These are phyloP conservation scores for Castanopsis chinensis DNA, from an alignment of 306 rosid genomes.

Conservation along the genomic window DNA sequence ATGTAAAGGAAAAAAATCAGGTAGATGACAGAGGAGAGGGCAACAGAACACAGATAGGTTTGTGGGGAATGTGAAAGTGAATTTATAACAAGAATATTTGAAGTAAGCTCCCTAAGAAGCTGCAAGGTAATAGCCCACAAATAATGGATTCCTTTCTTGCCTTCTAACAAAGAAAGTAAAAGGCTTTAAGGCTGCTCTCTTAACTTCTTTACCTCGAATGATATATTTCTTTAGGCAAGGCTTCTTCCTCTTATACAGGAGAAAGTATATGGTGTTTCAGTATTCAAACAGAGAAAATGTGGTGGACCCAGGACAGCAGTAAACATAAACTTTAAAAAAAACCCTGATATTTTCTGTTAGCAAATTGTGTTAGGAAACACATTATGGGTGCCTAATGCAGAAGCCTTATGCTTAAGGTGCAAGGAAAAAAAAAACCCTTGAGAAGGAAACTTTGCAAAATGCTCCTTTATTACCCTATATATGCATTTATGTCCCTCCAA, in stretches of 20 bases:
- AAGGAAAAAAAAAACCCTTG: not conserved
- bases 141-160: slow-evolving; percentile 57
- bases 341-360: not conserved
- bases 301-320: slow-evolving; percentile 34
- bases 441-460: not conserved
- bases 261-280: not conserved
- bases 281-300: slow-evolving; percentile 46
- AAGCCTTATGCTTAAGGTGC: slow-evolving; percentile 2
- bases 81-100: slow-evolving; percentile 23
- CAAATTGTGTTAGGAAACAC: not conserved
- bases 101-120: slow-evolving; percentile 38
- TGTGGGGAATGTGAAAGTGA: slow-evolving; percentile 18
- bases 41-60: slow-evolving; percentile 14
- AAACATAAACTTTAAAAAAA: slow-evolving; percentile 17
- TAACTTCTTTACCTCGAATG: slow-evolving; percentile 33
- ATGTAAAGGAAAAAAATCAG: slow-evolving; percentile 16
- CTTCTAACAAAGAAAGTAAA: slow-evolving; percentile 35
- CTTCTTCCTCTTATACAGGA: slow-evolving; percentile 53
- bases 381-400: not conserved
- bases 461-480: not conserved
- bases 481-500: not conserved
- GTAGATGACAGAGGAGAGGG: not conserved
- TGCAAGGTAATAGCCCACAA: slow-evolving; percentile 40
- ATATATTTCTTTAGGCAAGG: slow-evolving; percentile 30
- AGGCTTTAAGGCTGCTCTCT: slow-evolving; percentile 32